Conservation (phyloP, 768 basidiomycete genomes). For the Pleurotus pulmonarius region DNA sequence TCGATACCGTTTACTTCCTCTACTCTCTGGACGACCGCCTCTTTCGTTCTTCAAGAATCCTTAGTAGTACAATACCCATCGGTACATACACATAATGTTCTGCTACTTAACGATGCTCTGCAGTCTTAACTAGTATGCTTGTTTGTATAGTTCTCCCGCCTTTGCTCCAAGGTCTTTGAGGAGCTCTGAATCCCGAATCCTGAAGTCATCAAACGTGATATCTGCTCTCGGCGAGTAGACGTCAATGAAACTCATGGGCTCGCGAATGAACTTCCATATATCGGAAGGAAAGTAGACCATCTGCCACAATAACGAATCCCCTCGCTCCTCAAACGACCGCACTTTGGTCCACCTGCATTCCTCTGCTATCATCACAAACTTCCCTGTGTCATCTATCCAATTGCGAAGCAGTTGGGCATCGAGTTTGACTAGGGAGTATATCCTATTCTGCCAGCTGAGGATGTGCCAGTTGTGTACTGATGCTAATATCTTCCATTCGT, state of each 20-base stretch:
- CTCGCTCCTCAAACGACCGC: conserved; percentile 16
- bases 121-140: not conserved
- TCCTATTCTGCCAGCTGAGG: conserved; percentile 24
- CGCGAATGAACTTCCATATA: conserved; percentile 18
- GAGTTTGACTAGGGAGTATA: conserved; percentile 36
- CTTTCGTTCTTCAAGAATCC: too few species aligned
- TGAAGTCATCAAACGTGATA: conserved; percentile 38
- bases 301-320: conserved; percentile 7
- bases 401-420: conserved; percentile 34
- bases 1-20: too few species aligned
- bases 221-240: conserved; percentile 32
- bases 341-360: conserved; percentile 32
- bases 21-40: too few species aligned
- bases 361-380: conserved; percentile 34
- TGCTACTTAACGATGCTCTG: too few species aligned
- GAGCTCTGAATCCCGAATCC: conserved; percentile 39
- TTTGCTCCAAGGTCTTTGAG: conserved; percentile 24
- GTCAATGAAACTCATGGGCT: conserved; percentile 30
- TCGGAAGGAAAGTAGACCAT: conserved; percentile 25
- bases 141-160: conserved; percentile 14
- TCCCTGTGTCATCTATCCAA: conserved; percentile 32
- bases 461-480: conserved; percentile 32
- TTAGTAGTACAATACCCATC: too few species aligned
- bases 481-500: conserved; percentile 16
- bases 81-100: too few species aligned